A percentile compares a stretch with the other conserved stretches of the same genome.
These are phyloP conservation scores for Auriscalpium vulgare DNA, from an alignment of 768 basidiomycete genomes.

Conservation along the genomic window DNA sequence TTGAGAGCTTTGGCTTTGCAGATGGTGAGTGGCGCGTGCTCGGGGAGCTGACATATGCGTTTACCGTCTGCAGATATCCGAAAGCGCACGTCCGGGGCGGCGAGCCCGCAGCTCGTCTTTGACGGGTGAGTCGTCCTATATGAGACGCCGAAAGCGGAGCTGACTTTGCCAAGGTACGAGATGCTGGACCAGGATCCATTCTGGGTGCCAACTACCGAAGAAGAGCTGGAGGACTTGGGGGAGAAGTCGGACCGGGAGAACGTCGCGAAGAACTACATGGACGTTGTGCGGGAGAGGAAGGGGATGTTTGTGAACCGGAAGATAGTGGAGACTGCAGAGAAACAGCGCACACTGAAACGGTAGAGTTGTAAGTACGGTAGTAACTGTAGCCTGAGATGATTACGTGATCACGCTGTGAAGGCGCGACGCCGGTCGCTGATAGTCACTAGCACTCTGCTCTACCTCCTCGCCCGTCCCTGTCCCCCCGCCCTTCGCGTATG, in stretches of 20 bases:
- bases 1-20: slow-evolving; percentile 96
- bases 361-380: slow-evolving; percentile 9
- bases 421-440: neutral
- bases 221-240: slow-evolving; percentile 93
- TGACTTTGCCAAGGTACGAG: slow-evolving; percentile 59
- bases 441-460: neutral
- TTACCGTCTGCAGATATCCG: slow-evolving; percentile 68
- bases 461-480: neutral
- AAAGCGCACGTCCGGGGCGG: slow-evolving; percentile 92
- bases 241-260: slow-evolving; percentile 93
- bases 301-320: slow-evolving; percentile 95
- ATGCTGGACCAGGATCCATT: slow-evolving; percentile 91
- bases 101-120: slow-evolving; percentile 95
- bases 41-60: neutral
- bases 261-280: slow-evolving; percentile 91
- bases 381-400: no score
- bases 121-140: slow-evolving; percentile 55
- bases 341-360: slow-evolving; percentile 79
- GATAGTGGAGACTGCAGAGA: slow-evolving; percentile 93
- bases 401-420: no score
- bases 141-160: neutral
- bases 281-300: slow-evolving; percentile 82
- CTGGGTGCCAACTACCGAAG: slow-evolving; percentile 96
- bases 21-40: slow-evolving; percentile 55
- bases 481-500: neutral